A percentile compares a stretch with the other conserved stretches of the same genome.
phyloP scores from a whole-genome alignment of 768 basidiomycete genomes.

The Suillus plorans region DNA sequence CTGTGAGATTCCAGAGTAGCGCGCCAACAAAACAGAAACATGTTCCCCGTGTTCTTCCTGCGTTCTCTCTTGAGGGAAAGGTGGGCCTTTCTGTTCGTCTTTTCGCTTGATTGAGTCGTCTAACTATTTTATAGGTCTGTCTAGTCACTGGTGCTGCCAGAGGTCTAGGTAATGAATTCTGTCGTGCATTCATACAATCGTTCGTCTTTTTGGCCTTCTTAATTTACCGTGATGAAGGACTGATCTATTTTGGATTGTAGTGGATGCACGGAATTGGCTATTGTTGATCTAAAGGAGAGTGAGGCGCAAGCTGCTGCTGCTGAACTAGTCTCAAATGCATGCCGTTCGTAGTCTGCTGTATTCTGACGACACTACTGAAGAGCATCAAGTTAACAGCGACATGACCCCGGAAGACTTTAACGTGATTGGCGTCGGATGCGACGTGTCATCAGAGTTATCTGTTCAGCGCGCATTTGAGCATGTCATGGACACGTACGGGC shows the following conservation, averaged over 20 bases:
- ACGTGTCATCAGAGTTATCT: conserved; percentile 80
- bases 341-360: conserved; percentile 38
- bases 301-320: conserved; percentile 68
- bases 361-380: conserved; percentile 28
- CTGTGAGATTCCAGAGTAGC: conserved; percentile 28
- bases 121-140: conserved; percentile 59
- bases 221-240: conserved; percentile 3
- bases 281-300: conserved; percentile 76
- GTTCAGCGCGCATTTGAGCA: conserved; percentile 72
- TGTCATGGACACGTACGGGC: conserved; percentile 64
- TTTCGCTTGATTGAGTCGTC: not conserved
- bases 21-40: conserved; percentile 13
- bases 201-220: conserved; percentile 25
- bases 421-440: conserved; percentile 78
- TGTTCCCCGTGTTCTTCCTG: conserved; percentile 56
- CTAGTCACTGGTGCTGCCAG: conserved; percentile 92
- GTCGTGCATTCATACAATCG: conserved; percentile 87
- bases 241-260: conserved; percentile 35
- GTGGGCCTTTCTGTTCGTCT: conserved; percentile 33
- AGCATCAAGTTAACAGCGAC: conserved; percentile 51
- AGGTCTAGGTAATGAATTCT: conserved; percentile 89
- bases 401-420: conserved; percentile 56
- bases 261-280: conserved; percentile 76
- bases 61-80: conserved; percentile 80
- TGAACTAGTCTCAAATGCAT: conserved; percentile 60